These are phyloP conservation scores for Murraya paniculata DNA, from an alignment of 345 rosid genomes.

Conservation along the genomic window DNA sequence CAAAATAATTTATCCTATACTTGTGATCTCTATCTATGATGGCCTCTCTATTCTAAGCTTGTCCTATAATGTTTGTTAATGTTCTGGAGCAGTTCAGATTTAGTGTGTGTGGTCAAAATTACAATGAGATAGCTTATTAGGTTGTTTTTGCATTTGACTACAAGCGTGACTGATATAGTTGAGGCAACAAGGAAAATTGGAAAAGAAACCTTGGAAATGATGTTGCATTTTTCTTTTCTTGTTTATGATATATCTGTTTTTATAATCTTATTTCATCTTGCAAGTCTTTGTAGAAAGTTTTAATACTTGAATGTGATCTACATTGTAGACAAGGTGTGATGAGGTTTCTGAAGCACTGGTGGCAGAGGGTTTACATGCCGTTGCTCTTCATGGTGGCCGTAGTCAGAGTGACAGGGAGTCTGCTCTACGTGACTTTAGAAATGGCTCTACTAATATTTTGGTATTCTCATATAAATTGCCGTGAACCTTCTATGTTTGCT, in stretches of 20 bases:
- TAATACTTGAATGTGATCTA: conserved; percentile 9
- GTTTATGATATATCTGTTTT: neutral
- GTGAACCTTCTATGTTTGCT: neutral
- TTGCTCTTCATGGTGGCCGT: conserved; percentile 43
- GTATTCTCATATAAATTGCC: conserved; percentile 17
- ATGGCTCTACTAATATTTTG: conserved; percentile 32
- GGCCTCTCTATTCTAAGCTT: neutral
- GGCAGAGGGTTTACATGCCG: conserved; percentile 40
- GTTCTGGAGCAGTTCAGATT: neutral
- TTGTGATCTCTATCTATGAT: neutral
- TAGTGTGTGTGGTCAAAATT: neutral
- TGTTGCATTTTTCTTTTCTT: neutral
- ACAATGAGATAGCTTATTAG: neutral
- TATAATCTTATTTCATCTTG: neutral
- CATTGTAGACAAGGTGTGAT: conserved; percentile 32
- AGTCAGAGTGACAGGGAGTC: conserved; percentile 44
- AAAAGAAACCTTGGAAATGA: neutral
- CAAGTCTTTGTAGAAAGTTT: neutral
- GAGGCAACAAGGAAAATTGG: neutral
- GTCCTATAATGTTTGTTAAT: neutral
- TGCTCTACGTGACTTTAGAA: conserved; percentile 41
- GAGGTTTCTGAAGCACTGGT: conserved; percentile 41
- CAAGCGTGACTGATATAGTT: neutral
- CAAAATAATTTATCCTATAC: neutral
- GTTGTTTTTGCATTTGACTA: neutral